Evolutionary conservation across 306 rosid genomes (phyloP), one percentile per base, ranked within the genome.

Genomic region (Luffa aegyptiaca): DNA sequence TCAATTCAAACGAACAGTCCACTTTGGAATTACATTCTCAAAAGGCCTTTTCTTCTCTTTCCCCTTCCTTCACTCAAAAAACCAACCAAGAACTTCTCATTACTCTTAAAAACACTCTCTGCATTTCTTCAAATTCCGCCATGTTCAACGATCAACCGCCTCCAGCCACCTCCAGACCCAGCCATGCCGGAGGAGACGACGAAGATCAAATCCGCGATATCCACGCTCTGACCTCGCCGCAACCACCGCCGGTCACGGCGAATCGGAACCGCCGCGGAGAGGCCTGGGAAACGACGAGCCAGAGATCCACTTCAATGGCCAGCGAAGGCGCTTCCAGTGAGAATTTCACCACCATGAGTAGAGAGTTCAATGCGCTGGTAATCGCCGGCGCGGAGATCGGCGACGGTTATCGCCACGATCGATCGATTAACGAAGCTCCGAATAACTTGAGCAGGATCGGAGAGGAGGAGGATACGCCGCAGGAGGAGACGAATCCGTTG

Each of bases 301-400:
- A 90, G 31, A 78, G 88, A 21, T 89, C 98, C 35, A 85, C 91
- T 11, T 80, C 92, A 66, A 44, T 84, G 41, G 87, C 90, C 6
- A 91, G 96, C 84, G 97, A 90, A 13, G 91, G 87, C 10, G 85
- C 82, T 65, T 75, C 83, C 2, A 89, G 81, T 26, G 99, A 96
- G 55, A 90, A 90, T 69, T 93, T 96, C 92, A 87, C 94, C 11
- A 84, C 68, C 87, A 93, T 96, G 87, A 93, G 98, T 26, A 83
- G 99, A 49, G 99, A 96, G 44, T 96, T 96, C 91, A 96, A 78
- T 69, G 98, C 99, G 83, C 80, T 96, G 9, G 99, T 96, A 8
- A 82, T 96, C 17, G 99, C 99, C 13, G 99, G 99, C 2, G 88
- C 98, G 35, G 82, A 56, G 55, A 80, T 90, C 55, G 90, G 86